Evolutionary conservation across 2,329 filamentous ascomycete genomes (phyloP).

Genomic region (Fusarium sp.): DNA sequence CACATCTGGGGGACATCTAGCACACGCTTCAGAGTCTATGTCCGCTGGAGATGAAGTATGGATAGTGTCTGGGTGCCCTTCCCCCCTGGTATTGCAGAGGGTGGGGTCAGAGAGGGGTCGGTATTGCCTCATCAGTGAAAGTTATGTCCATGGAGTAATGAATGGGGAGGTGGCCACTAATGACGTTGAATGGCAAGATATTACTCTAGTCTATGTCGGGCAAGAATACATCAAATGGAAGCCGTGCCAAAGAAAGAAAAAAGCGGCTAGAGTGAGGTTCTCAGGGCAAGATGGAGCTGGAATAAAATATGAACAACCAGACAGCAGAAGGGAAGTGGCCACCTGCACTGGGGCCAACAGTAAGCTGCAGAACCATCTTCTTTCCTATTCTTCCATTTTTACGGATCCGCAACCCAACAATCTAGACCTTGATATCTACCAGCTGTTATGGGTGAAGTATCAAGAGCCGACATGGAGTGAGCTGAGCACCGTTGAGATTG

Average conservation of each 20-base stretch:
- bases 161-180: not conserved
- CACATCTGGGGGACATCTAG: not conserved
- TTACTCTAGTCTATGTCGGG: not conserved
- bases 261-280: not conserved
- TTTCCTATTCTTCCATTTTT: not conserved
- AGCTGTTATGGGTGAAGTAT: not conserved
- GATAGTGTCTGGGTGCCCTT: not conserved
- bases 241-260: not conserved
- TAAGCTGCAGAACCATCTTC: not conserved
- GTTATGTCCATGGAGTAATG: not conserved
- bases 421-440: not conserved
- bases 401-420: not conserved
- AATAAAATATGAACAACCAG: not conserved
- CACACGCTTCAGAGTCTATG: not conserved
- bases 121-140: not conserved
- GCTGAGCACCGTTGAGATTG: not conserved
- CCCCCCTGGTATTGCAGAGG: not conserved
- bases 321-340: not conserved
- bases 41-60: not conserved
- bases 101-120: not conserved
- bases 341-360: too few relatives aligned
- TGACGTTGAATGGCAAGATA: not conserved
- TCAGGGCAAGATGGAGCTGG: not conserved
- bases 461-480: not conserved
- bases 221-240: not conserved